Conservation (phyloP, 2,329 filamentous ascomycete species). For the Orbilia ellipsospora region DNA sequence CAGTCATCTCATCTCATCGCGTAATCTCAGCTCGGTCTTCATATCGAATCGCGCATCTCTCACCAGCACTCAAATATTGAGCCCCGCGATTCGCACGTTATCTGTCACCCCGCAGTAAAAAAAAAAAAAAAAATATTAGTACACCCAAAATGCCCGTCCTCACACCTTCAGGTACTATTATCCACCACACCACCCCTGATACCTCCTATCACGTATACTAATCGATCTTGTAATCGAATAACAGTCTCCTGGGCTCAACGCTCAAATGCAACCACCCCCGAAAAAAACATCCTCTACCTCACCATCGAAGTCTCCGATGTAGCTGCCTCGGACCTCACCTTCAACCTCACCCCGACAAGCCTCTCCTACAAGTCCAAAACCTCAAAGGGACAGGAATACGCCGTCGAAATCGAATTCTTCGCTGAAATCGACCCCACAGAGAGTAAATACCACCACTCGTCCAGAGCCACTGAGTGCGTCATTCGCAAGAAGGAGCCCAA, state of each 20-base stretch:
- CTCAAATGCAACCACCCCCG: slow-evolving; percentile 79
- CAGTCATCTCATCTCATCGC: background rate
- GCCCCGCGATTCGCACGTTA: slow-evolving; percentile 1
- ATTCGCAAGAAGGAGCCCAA: slow-evolving; percentile 97
- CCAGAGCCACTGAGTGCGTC: slow-evolving; percentile 87
- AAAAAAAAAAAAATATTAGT: too few species aligned
- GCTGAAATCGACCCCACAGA: slow-evolving; percentile 87
- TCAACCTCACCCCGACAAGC: slow-evolving; percentile 81
- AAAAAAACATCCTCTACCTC: slow-evolving; percentile 95
- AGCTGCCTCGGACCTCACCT: slow-evolving; percentile 76
- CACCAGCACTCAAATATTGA: background rate
- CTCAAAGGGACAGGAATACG: slow-evolving; percentile 82
- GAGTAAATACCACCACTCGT: slow-evolving; percentile 87
- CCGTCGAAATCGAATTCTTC: slow-evolving; percentile 86
- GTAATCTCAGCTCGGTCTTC: background rate
- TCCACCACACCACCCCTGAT: slow-evolving; percentile 6
- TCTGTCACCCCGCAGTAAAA: slow-evolving; percentile 6
- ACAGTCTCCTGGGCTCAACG: slow-evolving; percentile 98
- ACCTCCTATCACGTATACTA: slow-evolving; percentile 12
- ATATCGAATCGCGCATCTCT: background rate
- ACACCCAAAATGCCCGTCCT: slow-evolving; percentile 10
- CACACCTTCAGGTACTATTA: slow-evolving; percentile 33
- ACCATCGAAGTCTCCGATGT: slow-evolving; percentile 91
- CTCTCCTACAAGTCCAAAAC: slow-evolving; percentile 85
- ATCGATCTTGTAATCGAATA: background rate